These are phyloP conservation scores for Pythium rhizo-oryzae DNA, from an alignment of 352 stramenopile species.

Conservation along the genomic window DNA sequence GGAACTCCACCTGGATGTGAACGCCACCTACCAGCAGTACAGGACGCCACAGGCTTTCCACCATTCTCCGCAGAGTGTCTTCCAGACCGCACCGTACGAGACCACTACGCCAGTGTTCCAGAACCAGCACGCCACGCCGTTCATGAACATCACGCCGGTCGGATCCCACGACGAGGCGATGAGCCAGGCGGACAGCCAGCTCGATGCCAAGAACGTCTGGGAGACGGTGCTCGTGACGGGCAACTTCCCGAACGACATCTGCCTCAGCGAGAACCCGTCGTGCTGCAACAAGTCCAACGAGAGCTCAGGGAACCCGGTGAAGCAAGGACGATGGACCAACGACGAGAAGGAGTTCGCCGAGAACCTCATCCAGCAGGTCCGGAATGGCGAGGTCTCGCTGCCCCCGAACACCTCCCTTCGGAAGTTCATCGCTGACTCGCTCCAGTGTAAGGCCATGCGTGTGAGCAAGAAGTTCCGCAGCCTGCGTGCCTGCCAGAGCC, in stretches of 20 bases:
- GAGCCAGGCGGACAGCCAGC: constrained; percentile 18
- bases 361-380: constrained; percentile 56
- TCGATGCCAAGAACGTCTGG: constrained; percentile 56
- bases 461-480: constrained; percentile 71
- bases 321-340: constrained; percentile 55
- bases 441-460: constrained; percentile 70
- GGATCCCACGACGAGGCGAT: constrained; percentile 6
- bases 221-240: constrained; percentile 58
- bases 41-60: constrained; percentile 1
- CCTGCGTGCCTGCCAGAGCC: constrained; percentile 35
- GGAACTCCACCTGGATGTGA: constrained; percentile 19
- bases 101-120: constrained; percentile 20
- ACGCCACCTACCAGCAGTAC: constrained; percentile 7
- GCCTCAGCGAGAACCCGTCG: constrained; percentile 48
- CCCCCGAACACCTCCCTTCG: constrained; percentile 55
- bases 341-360: constrained; percentile 65
- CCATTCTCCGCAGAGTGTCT: constrained; percentile 11
- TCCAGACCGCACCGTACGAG: constrained; percentile 4
- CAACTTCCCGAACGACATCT: constrained; percentile 65
- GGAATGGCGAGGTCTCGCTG: constrained; percentile 43
- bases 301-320: constrained; percentile 31
- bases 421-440: constrained; percentile 58
- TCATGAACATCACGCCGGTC: constrained; percentile 15
- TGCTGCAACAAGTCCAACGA: constrained; percentile 28
- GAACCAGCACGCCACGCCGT: constrained; percentile 3